Evolutionary conservation across 257 asterid genomes (phyloP), one percentile per base, ranked within the genome.

Genomic region (Penstemon eatonii): DNA sequence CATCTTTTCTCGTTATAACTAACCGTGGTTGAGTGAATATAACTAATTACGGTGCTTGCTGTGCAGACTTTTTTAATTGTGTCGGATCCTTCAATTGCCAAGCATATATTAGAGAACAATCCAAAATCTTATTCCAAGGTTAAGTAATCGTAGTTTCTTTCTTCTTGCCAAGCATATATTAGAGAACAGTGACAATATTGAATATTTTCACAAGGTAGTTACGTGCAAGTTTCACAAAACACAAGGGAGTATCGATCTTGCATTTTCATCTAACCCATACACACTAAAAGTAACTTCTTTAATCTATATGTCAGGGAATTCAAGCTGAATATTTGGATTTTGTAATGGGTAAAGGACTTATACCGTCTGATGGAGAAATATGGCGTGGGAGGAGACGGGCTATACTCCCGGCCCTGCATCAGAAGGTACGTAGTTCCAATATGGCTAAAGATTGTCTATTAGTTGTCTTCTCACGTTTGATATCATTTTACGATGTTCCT

Each of bases 341-440:
- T 78, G 99, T 93, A 15, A 93, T 93, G 99, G 99, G 99, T 70
- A 90, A 93, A 83, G 99, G 99, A 74, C 99, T 93, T 63, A 93
- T 93, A 68, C 99, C 99, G 61, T 96, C 99, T 73, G 99, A 93
- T 77, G 97, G 96, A 72, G 99, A 93, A 76, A 77, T 84, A 73
- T 93, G 99, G 97, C 95, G 95, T n/a, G 86, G 81, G 15, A 85
- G 99, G 69, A 73, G 99, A 65, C 96, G 99, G 70, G 96, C 86
- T 75, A 88, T 93, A 71, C 96, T 93, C 63, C 99, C 99, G 56
- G 96, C 99, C 33, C 79, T 93, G 78, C 99, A 93, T 71, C 92
- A 77, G 76, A 93, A 89, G 99, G 99, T 93, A 81, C 18, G 18
- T 15, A 15, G 82, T 82, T 43, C 33, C 42, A 61, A 53, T 49